Evolutionary conservation across 2,329 filamentous ascomycete genomes (phyloP), one percentile per base, ranked within the genome.

Genomic region (Myotisia sp.): DNA sequence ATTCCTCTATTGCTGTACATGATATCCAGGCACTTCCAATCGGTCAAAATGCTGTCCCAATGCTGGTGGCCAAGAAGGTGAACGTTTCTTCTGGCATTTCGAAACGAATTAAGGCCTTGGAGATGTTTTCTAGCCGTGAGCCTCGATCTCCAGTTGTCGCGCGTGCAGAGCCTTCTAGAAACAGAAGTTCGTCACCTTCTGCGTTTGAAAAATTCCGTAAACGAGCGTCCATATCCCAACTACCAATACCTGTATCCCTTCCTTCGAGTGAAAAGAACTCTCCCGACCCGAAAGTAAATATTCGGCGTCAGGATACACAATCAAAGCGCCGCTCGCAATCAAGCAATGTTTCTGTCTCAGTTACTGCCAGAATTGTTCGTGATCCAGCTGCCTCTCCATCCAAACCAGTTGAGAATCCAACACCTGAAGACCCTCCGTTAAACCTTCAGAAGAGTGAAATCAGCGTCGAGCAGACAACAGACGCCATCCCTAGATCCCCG

Each of bases 11-110:
- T 9, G 37, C 49, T 32, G 39, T 47, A 9, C 29, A 45, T 35
- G 51, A 49, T 34, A 31, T 55, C 34, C 53, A 55, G 28, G 45
- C 52, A 18, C 41, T 56, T 10, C 41, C 52, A 22, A 45, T 48
- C 8, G 50, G 51, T 32, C 46, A 46, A 21, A 43, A 44, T n/a
- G 49, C 51, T 18, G 50, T 50, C 23, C 55, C 58, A n/a, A 56
- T 69, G 9, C 50, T 78, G 32, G 62, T 68, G 29, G 64, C 71
- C 3, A 84, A 81, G 53, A 92, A 86, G 53, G 68, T 77, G 44
- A 90, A 82, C 48, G 71, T 95, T 16, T 86, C 84, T 5, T 85
- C 81, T 6, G 85, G 83, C 45, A 94, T 98, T 40, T 92, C 87
- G 3, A 83, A 87, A 54, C 78, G 90, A 26, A 95, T 95, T 54